Percentiles rank a stretch among this genome's conserved stretches.
Conservation (phyloP, 441 rosid genomes). For the Aquilaria agallochum region DNA sequence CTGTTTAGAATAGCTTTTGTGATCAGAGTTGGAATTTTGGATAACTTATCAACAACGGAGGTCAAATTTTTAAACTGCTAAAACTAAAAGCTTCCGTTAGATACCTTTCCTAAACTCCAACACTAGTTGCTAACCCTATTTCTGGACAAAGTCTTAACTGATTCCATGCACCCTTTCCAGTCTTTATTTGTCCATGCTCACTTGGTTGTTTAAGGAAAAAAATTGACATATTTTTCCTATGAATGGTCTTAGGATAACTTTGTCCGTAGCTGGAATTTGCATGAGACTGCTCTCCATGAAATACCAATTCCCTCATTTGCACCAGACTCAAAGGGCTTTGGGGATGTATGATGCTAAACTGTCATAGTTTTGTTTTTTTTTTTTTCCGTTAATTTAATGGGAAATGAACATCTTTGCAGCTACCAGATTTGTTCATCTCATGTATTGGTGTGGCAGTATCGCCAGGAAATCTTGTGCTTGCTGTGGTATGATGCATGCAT, state of each 20-base stretch:
- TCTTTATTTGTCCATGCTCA: not conserved
- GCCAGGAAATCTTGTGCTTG: constrained; percentile 79
- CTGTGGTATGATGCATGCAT: constrained; percentile 46
- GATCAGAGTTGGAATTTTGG: no score
- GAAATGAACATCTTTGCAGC: constrained; percentile 37
- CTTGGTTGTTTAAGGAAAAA: no score
- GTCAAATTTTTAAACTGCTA: not conserved
- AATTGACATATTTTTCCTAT: constrained; percentile 1
- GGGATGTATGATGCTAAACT: constrained; percentile 51
- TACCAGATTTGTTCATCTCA: constrained; percentile 72
- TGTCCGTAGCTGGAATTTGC: constrained; percentile 73
- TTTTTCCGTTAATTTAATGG: constrained; percentile 13
- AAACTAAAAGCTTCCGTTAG: not conserved
- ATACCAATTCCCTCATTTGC: constrained; percentile 63
- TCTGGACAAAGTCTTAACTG: not conserved
- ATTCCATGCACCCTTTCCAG: not conserved
- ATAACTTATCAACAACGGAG: no score
- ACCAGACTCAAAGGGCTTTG: constrained; percentile 52
- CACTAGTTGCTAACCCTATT: not conserved
- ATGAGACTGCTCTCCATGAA: constrained; percentile 54
- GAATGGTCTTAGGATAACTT: constrained; percentile 60
- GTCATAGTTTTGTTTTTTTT: constrained; percentile 2
- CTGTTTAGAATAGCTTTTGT: no score
- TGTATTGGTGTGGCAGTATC: constrained; percentile 83
- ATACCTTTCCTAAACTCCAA: not conserved